A percentile compares a stretch with the other conserved stretches of the same genome.
Evolutionary conservation across 352 stramenopile species (phyloP).

Genomic region (Pythium coloratum): DNA sequence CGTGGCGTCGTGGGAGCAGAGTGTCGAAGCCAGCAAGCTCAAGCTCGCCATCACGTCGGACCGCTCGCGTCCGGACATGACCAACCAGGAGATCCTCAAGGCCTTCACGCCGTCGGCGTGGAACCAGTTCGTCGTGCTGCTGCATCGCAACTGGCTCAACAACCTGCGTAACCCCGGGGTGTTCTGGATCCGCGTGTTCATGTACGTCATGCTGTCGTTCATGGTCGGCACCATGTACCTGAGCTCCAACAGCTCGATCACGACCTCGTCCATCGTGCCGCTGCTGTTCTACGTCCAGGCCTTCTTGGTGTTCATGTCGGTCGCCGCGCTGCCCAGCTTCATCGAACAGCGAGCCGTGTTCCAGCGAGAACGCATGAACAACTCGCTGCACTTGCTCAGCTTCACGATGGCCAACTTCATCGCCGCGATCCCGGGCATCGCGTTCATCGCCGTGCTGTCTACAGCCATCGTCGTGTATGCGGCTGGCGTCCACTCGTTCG

Average conservation of each 20-base stretch:
- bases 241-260: slow-evolving; percentile 39
- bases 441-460: slow-evolving; percentile 52
- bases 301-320: slow-evolving; percentile 91
- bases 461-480: slow-evolving; percentile 53
- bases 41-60: slow-evolving; percentile 37
- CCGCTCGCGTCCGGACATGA: slow-evolving; percentile 22
- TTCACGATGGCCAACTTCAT: slow-evolving; percentile 84
- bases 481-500: slow-evolving; percentile 56
- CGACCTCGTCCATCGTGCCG: slow-evolving; percentile 41
- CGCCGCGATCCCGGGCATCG: slow-evolving; percentile 59
- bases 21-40: slow-evolving; percentile 31
- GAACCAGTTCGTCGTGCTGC: slow-evolving; percentile 53
- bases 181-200: slow-evolving; percentile 79
- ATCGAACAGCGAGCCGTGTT: slow-evolving; percentile 86
- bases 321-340: slow-evolving; percentile 85
- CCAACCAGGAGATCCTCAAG: slow-evolving; percentile 42
- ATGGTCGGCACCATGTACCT: slow-evolving; percentile 81
- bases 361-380: slow-evolving; percentile 82
- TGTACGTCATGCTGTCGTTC: slow-evolving; percentile 75
- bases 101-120: slow-evolving; percentile 39
- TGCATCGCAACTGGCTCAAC: slow-evolving; percentile 57
- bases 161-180: slow-evolving; percentile 71
- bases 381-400: slow-evolving; percentile 64
- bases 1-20: slow-evolving; percentile 32
- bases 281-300: slow-evolving; percentile 89